Percentiles rank a stretch among this genome's conserved stretches.
phyloP scores from a whole-genome alignment of 2,329 filamentous ascomycete species.

The Xylaria sp. region DNA sequence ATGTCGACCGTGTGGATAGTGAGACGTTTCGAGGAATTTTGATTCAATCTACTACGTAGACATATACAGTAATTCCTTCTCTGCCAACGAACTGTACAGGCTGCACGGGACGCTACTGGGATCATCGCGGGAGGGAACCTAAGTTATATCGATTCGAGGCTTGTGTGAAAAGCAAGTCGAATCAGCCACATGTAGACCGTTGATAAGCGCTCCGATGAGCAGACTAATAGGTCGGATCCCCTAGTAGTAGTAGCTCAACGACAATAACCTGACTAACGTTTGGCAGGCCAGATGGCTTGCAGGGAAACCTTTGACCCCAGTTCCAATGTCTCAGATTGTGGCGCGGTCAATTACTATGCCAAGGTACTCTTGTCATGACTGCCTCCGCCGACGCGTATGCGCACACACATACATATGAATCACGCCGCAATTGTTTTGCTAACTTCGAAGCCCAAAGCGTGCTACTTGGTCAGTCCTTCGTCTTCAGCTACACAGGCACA shows the following conservation, averaged over 20 bases:
- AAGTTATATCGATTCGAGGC: background rate
- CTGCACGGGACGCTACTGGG: background rate
- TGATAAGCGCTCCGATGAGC: background rate
- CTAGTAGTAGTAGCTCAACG: background rate
- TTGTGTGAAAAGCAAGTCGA: conserved; percentile 10
- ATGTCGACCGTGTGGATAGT: background rate
- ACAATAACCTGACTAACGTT: background rate
- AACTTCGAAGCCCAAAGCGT: background rate
- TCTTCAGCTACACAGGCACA: background rate
- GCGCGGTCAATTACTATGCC: conserved; percentile 1
- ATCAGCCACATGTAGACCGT: conserved; percentile 1
- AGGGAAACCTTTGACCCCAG: conserved; percentile 15
- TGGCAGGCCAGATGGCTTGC: conserved; percentile 17
- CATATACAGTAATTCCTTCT: background rate
- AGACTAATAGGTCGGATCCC: background rate
- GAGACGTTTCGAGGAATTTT: background rate
- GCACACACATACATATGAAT: conserved; percentile 4
- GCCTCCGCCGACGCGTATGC: conserved; percentile 20
- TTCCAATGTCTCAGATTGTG: conserved; percentile 14
- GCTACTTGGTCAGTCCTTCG: background rate
- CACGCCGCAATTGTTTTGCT: background rate
- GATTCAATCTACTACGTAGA: background rate
- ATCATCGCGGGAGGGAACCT: background rate
- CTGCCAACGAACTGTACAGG: background rate
- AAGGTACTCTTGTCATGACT: conserved; percentile 12